Evolutionary conservation across 176 grass and related monocot genomes (phyloP).

Genomic region (Chloris gayana): DNA sequence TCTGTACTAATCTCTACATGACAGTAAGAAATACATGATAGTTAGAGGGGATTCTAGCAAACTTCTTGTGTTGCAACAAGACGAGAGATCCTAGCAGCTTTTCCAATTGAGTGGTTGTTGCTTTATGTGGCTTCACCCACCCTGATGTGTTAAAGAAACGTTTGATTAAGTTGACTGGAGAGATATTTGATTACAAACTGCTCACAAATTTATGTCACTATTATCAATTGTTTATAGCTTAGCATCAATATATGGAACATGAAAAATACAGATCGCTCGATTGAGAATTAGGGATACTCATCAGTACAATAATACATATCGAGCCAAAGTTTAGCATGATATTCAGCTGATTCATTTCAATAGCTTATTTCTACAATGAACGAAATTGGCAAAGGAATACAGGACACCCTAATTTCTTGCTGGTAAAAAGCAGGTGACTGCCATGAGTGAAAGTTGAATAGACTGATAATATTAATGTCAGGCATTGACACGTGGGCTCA

Average conservation of each 20-base stretch:
- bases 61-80: background rate
- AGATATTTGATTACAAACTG: constrained; percentile 27
- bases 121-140: constrained; percentile 17
- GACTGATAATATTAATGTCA: background rate
- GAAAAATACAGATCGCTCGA: background rate
- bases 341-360: constrained; percentile 6
- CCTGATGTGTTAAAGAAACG: constrained; percentile 11
- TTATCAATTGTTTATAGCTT: background rate
- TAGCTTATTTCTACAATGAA: background rate
- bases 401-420: background rate
- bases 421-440: background rate
- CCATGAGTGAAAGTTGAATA: background rate
- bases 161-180: background rate
- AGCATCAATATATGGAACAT: background rate
- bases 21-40: background rate
- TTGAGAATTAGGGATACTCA: background rate
- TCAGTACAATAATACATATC: background rate
- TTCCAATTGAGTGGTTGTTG: background rate
- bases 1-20: background rate
- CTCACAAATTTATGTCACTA: background rate
- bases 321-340: background rate
- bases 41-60: background rate
- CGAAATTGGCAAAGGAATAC: background rate
- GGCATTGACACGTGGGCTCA: background rate
- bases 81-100: background rate